These are phyloP conservation scores for Pseudofabraea citricarpa DNA, from an alignment of 2,329 filamentous ascomycete genomes.

Conservation along the genomic window DNA sequence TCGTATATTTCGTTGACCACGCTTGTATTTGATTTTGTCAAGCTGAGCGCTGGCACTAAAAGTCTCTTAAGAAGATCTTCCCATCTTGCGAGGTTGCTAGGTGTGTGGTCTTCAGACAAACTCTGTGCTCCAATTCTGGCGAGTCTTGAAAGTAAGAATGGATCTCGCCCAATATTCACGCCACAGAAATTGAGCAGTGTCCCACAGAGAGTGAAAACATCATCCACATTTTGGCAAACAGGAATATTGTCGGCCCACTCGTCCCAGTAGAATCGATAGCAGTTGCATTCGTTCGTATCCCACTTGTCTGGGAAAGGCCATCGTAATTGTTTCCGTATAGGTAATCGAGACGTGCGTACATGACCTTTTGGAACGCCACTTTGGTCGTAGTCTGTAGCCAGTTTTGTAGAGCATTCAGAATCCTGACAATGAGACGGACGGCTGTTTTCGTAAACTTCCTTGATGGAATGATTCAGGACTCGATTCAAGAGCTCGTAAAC, in stretches of 20 bases:
- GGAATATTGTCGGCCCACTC: constrained; percentile 95
- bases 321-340: constrained; percentile 63
- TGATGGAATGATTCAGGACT: constrained; percentile 75
- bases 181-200: constrained; percentile 83
- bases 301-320: constrained; percentile 81
- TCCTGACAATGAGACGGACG: constrained; percentile 33
- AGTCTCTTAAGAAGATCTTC: constrained; percentile 76
- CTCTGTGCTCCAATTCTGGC: constrained; percentile 80
- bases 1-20: constrained; percentile 84
- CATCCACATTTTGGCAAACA: constrained; percentile 83
- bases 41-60: constrained; percentile 81
- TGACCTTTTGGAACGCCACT: constrained; percentile 63
- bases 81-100: constrained; percentile 73
- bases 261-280: constrained; percentile 93
- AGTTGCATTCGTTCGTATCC: constrained; percentile 69
- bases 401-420: constrained; percentile 39
- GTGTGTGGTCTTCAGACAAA: constrained; percentile 63
- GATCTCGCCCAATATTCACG: constrained; percentile 83
- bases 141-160: constrained; percentile 72
- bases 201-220: constrained; percentile 81
- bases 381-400: constrained; percentile 56
- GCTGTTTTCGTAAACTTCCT: constrained; percentile 59
- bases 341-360: constrained; percentile 54
- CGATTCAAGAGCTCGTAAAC: constrained; percentile 79
- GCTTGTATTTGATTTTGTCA: constrained; percentile 79